Conservation (phyloP, 176 grass and related monocot species). For the Carex pumila region DNA sequence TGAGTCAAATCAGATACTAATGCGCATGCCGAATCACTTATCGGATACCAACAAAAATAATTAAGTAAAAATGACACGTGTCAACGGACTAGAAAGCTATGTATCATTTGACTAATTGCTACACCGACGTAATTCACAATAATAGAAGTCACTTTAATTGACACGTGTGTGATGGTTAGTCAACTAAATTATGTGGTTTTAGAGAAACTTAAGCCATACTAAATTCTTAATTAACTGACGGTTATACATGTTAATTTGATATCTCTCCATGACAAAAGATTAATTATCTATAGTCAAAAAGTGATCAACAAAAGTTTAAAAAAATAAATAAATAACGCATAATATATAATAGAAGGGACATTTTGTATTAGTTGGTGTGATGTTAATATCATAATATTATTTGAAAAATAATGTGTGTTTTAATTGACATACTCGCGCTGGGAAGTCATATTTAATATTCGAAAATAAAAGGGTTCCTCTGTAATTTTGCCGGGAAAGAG, state of each 20-base stretch:
- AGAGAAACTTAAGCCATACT: not conserved
- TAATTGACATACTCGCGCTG: not conserved
- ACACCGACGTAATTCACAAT: not conserved
- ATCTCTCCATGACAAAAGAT: no score
- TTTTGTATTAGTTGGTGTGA: not conserved
- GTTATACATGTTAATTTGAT: not conserved
- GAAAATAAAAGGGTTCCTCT: not conserved
- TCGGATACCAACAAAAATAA: not conserved
- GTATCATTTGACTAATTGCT: not conserved
- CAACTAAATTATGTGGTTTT: not conserved
- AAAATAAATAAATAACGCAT: no score
- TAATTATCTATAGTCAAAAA: no score
- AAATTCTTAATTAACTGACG: not conserved
- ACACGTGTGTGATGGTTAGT: not conserved
- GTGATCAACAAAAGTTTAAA: no score
- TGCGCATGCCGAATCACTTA: not conserved
- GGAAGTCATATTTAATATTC: not conserved
- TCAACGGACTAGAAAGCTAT: not conserved
- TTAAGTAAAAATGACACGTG: not conserved
- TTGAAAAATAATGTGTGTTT: not conserved
- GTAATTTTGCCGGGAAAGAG: not conserved
- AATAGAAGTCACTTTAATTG: not conserved
- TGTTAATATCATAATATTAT: no score
- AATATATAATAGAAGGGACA: not conserved
- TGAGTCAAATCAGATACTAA: not conserved